phyloP scores from a whole-genome alignment of 2,329 filamentous ascomycete species.

The Onygenales sp. region DNA sequence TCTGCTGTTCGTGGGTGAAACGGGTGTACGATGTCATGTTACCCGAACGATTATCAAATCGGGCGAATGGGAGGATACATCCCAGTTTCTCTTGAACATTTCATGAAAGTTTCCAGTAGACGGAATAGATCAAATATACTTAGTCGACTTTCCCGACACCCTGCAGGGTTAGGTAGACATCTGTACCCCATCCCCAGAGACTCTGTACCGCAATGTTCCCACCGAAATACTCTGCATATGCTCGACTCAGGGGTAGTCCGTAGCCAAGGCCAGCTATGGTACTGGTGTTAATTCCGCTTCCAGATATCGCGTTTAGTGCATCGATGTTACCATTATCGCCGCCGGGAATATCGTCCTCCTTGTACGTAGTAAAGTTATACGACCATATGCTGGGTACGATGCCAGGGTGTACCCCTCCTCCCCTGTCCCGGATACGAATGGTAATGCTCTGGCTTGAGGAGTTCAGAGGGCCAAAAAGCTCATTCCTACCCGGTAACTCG shows the following conservation, averaged over 20 bases:
- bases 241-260: constrained; percentile 77
- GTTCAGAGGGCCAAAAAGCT: constrained; percentile 20
- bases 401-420: constrained; percentile 80
- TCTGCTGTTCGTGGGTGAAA: constrained; percentile 46
- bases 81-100: constrained; percentile 27
- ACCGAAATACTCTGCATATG: constrained; percentile 97
- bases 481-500: constrained; percentile 9
- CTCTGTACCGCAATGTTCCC: constrained; percentile 94
- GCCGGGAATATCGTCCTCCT: constrained; percentile 48
- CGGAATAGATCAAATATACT: constrained; percentile 4
- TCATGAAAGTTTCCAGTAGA: neutral
- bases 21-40: constrained; percentile 49
- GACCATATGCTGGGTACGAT: constrained; percentile 86
- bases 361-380: constrained; percentile 94
- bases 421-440: constrained; percentile 90
- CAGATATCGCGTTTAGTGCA: constrained; percentile 66
- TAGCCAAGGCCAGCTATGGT: constrained; percentile 92
- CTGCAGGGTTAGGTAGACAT: constrained; percentile 55
- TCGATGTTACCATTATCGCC: constrained; percentile 49
- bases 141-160: constrained; percentile 46
- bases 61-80: constrained; percentile 33
- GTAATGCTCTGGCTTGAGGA: constrained; percentile 69
- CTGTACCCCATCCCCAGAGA: constrained; percentile 81
- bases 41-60: constrained; percentile 37
- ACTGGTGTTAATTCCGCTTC: constrained; percentile 60